Evolutionary conservation across 2,329 filamentous ascomycete genomes (phyloP), one percentile per base, ranked within the genome.

Genomic region (Trichoderma hamatum): DNA sequence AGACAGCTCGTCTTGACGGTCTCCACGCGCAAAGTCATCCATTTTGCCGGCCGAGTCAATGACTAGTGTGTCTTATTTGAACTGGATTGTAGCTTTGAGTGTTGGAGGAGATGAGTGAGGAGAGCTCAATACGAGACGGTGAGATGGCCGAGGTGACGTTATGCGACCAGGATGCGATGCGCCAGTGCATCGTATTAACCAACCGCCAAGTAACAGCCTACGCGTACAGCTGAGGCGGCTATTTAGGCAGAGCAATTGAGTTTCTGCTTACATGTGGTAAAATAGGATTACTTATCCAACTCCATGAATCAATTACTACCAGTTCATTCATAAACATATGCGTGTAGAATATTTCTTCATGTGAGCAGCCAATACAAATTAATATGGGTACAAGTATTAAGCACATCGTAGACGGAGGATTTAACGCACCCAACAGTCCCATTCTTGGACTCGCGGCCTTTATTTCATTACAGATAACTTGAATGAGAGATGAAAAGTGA

Each of bases 61-160:
- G 30, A 46, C 3, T 14, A 19, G 39, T 24, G 3, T 3, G 5
- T 46, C 14, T 52, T n/a, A 3, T 28, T 56, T 26, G n/a, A 30
- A 21, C 13, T 26, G 54, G n/a, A n/a, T n/a, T n/a, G n/a, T n/a
- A n/a, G n/a, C n/a, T n/a, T n/a, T n/a, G 21, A 14, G n/a, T 26
- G 52, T 10, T 54, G 49, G 13, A 32, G 51, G 30, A 30, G 30
- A 30, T 3, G 30, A 30, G 30, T 6, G 46, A 24, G n/a, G 21
- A 36, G 36, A 19, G 30, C 19, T n/a, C 10, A 34, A 34, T n/a
- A 24, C n/a, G n/a, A 21, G 51, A 52, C 59, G 59, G 43, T 63
- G 60, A 52, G 60, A 32, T 14, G 62, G 28, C 49, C 24, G n/a
- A 56, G n/a, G 51, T 55, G 62, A 65, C 30, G 34, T 63, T 39